Conservation (phyloP, 352 stramenopile genomes). For the Poterioochromonas sp. region DNA sequence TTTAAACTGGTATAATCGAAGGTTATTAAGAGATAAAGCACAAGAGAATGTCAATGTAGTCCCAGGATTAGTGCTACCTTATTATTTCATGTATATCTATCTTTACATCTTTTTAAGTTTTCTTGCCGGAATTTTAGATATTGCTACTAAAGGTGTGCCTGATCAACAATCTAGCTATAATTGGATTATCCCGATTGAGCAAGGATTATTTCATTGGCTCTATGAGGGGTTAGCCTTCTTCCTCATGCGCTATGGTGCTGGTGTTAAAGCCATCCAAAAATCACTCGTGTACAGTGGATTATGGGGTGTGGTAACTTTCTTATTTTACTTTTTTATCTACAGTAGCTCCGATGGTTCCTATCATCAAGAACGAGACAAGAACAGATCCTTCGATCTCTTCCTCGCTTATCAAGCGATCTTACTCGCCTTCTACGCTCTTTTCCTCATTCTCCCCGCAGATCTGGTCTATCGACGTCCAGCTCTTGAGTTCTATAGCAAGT, state of each 20-base stretch:
- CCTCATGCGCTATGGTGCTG: constrained; percentile 26
- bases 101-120: constrained; percentile 1
- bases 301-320: constrained; percentile 1
- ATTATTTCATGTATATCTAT: constrained; percentile 6
- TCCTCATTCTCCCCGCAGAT: neutral
- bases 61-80: neutral
- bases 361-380: neutral
- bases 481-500: neutral
- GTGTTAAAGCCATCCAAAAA: neutral
- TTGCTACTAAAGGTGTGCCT: neutral
- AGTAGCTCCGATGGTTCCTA: neutral
- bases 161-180: neutral
- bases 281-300: neutral
- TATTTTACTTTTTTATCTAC: constrained; percentile 1
- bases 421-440: neutral
- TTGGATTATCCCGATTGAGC: neutral
- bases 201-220: neutral
- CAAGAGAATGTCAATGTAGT: neutral
- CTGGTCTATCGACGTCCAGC: neutral
- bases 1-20: neutral
- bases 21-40: neutral
- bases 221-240: constrained; percentile 24
- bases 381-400: neutral
- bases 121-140: neutral
- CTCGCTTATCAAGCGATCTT: neutral